Evolutionary conservation across 352 stramenopile genomes (phyloP), one percentile per base, ranked within the genome.

Genomic region (Pythium chondricola): DNA sequence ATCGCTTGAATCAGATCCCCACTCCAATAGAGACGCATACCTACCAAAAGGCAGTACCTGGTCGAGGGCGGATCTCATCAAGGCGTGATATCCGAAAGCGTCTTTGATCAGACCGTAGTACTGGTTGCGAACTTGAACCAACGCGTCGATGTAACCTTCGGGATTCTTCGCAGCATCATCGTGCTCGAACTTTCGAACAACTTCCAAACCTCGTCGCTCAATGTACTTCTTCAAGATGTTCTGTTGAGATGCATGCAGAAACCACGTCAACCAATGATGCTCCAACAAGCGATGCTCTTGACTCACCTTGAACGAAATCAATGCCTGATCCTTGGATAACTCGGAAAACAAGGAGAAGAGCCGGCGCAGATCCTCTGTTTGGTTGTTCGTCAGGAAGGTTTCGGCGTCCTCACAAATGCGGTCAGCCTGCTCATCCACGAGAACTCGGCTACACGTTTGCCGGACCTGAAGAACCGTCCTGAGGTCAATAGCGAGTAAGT

Each of bases 171-270:
- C 76, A n/a, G 77, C 69, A 21, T 90, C 80, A 55, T 87, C 74
- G 42, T 87, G 74, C 40, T 85, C 74, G 42, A 93, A 90, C 43
- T 85, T 83, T 40, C 74, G 67, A 0, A 90, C 83, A 6, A 93
- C 76, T 41, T 86, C 79, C 0, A 91, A 58, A 11, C 83, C 83
- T 42, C 73, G 86, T 43, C 69, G 52, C 51, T 93, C 83, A 29
- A 93, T 90, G 41, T 86, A 92, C 40, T 83, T 89, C 56, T 90
- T 91, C 29, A 93, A 52, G 35, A 91, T 93, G 48, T 86, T 89
- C 80, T 93, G 36, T 26, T 27, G 8, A 32, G 5, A 39, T 13
- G 25, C 13, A 53, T 29, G 32, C 2, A 37, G 4, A 42, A 14
- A 35, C n/a, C 10, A 32, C 20, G 27, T n/a, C 6, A 29, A 37